Conservation (phyloP, 2,329 filamentous ascomycete species). For the Exophiala calicioides region DNA sequence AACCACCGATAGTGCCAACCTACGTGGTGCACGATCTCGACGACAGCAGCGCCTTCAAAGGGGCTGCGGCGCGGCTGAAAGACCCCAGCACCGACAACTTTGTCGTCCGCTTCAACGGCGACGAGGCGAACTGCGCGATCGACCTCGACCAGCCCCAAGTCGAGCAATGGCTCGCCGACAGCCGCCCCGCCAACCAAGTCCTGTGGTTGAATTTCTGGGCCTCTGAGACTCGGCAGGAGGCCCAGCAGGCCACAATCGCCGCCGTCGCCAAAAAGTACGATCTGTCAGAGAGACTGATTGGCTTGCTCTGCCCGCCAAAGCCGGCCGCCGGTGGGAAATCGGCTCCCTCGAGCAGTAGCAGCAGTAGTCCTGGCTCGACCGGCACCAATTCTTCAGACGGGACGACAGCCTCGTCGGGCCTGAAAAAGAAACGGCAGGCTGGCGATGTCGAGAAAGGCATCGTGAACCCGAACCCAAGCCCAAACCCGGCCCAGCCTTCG, state of each 20-base stretch:
- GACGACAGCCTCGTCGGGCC: too few species aligned
- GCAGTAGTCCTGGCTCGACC: too few species aligned
- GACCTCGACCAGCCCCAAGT: conserved; percentile 33
- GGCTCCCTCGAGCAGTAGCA: neutral
- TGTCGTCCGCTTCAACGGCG: conserved; percentile 46
- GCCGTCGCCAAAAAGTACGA: conserved; percentile 34
- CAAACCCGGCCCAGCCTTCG: neutral
- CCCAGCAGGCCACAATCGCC: conserved; percentile 12
- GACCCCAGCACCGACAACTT: conserved; percentile 42
- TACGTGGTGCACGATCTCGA: conserved; percentile 40
- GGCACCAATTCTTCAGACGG: too few species aligned
- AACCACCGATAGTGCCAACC: too few species aligned
- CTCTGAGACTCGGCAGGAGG: conserved; percentile 12
- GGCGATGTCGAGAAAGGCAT: conserved; percentile 18
- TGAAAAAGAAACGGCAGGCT: too few species aligned
- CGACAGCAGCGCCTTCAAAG: conserved; percentile 35
- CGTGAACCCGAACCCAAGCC: neutral
- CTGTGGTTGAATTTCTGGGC: conserved; percentile 29
- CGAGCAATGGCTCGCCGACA: conserved; percentile 12
- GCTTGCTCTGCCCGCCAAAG: conserved; percentile 34
- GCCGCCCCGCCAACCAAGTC: conserved; percentile 1
- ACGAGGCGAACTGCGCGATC: conserved; percentile 44
- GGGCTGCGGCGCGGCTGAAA: conserved; percentile 35
- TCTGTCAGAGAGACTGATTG: conserved; percentile 37
- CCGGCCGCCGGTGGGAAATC: neutral